These are phyloP conservation scores for Inonotus obliquus DNA, from an alignment of 1,284 basidiomycete genomes.

Conservation along the genomic window DNA sequence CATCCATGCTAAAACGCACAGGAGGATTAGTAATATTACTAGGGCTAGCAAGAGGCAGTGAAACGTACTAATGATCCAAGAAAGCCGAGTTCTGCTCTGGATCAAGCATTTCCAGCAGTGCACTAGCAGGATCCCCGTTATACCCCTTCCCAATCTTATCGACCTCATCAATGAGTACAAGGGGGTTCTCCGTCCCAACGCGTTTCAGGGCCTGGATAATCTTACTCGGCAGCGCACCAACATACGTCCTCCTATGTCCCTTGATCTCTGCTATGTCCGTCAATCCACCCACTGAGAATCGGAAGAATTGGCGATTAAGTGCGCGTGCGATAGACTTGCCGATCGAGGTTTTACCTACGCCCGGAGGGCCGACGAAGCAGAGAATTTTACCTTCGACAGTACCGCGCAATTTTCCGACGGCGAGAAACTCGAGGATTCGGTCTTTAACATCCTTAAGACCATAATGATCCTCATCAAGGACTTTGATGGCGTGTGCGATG, in stretches of 20 bases:
- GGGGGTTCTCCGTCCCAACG: conserved; percentile 94
- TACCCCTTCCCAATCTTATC: conserved; percentile 98
- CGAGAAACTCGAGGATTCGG: conserved; percentile 96
- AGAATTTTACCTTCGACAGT: conserved; percentile 99
- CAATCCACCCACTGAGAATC: conserved; percentile 95
- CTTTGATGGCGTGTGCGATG: conserved; percentile 77
- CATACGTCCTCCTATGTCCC: conserved; percentile 95
- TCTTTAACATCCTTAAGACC: conserved; percentile 95
- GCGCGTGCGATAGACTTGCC: conserved; percentile 94
- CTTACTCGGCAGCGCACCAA: conserved; percentile 95
- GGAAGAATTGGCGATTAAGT: conserved; percentile 84
- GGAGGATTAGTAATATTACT: not conserved
- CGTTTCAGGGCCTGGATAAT: conserved; percentile 97
- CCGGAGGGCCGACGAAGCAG: conserved; percentile 93
- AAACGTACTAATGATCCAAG: conserved; percentile 87
- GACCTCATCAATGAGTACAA: conserved; percentile 96
- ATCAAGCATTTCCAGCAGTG: conserved; percentile 95
- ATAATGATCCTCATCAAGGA: conserved; percentile 96
- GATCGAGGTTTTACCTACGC: conserved; percentile 94
- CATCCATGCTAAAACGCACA: conserved; percentile 70
- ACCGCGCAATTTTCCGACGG: conserved; percentile 94
- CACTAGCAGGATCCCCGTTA: conserved; percentile 94
- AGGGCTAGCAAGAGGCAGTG: not conserved
- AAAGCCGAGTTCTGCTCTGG: conserved; percentile 97
- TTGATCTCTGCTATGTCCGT: conserved; percentile 99